Evolutionary conservation across 208 protist genomes (phyloP), one percentile per base, ranked within the genome.

Genomic region (Acanthamoeba lenticulata): DNA sequence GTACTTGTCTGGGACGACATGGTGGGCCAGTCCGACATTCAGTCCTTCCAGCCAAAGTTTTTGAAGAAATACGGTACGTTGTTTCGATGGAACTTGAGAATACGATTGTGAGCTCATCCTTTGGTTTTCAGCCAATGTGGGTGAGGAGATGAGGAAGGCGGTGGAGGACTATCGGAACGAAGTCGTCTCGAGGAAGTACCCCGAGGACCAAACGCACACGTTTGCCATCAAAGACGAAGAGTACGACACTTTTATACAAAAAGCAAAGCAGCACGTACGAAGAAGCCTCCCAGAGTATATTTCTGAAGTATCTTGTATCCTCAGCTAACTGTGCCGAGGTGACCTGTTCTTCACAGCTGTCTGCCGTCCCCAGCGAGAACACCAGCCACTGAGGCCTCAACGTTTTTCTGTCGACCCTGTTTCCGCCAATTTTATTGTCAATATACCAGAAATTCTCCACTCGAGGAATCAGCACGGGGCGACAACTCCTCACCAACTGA

Each of bases 1-100:
- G 97, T 98, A 24, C 90, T 98, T 27, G 97, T 98, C 0, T 95
- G 94, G 38, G 94, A 97, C 74, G 97, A 98, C 83, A 94, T 98
- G 90, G 72, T 98, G 1, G 97, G 97, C 1, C 47, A 97, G 2
- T 97, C 74, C 24, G 74, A 85, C 74, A 85, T 97, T 45, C 92
- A 96, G 17, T 72, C 95, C 36, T 97, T 97, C 62, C 69, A 83
- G 81, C 97, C 97, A 2, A 97, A 97, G 77, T 98, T 97, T 65
- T 83, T 57, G 45, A 97, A 97, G 85, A 74, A 96, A 42, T 97
- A 96, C 65, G 90, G 74, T 85, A 49, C 36, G 44, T 19, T 79
- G 38, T 42, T 52, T 52, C 9, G 45, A 52, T 5, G 9, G 45
- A 15, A 5, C 45, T 52, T 52, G 45, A n/a, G n/a, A n/a, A n/a